These are phyloP conservation scores for Manihot esculenta DNA, from an alignment of 441 rosid species.

Conservation along the genomic window DNA sequence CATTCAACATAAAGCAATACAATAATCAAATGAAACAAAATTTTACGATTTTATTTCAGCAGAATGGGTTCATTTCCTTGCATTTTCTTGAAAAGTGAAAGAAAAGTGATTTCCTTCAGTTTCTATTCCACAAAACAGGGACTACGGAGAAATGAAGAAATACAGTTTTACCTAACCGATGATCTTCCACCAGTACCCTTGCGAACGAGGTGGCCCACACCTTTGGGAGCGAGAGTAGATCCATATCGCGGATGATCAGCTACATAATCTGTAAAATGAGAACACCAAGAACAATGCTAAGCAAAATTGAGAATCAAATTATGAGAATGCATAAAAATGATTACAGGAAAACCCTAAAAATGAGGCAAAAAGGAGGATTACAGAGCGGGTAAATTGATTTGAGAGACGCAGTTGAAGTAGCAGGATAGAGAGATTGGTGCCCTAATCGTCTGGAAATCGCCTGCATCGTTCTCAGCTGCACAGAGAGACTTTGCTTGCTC, in stretches of 20 bases:
- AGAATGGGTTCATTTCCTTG: no score
- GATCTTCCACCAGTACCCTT: constrained; percentile 99
- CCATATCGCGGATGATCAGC: constrained; percentile 57
- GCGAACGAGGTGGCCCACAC: constrained; percentile 81
- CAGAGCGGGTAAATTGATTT: constrained; percentile 56
- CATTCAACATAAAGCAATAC: neutral
- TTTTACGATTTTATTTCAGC: neutral
- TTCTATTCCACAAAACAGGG: neutral
- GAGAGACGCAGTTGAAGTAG: constrained; percentile 45
- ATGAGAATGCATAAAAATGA: neutral
- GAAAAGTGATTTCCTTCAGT: neutral
- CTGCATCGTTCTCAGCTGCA: constrained; percentile 56
- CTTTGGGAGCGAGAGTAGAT: constrained; percentile 64
- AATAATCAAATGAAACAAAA: neutral
- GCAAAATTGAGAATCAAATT: neutral
- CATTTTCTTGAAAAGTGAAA: neutral
- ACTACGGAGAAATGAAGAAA: neutral
- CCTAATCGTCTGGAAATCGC: constrained; percentile 64
- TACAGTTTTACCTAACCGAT: constrained; percentile 75
- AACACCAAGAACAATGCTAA: neutral
- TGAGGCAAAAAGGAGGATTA: constrained; percentile 32
- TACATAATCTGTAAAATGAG: constrained; percentile 49
- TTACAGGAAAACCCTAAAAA: constrained; percentile 18
- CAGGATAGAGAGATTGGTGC: constrained; percentile 48
- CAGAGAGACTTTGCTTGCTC: constrained; percentile 1